Conservation (phyloP, 2,329 filamentous ascomycete genomes). For the Fusarium concolor region DNA sequence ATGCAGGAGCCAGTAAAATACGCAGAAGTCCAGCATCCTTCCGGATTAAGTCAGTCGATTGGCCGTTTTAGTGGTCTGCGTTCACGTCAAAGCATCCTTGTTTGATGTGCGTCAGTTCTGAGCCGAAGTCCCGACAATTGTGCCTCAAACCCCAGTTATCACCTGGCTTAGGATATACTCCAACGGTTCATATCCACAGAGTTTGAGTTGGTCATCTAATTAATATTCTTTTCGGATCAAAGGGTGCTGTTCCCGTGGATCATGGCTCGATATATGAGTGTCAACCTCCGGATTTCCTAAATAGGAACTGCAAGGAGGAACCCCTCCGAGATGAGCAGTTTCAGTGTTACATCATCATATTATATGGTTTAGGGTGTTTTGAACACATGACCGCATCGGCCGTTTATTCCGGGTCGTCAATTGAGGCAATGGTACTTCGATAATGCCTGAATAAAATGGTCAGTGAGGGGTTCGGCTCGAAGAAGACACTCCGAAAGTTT, state of each 20-base stretch:
- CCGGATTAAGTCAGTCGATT: neutral
- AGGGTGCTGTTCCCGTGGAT: constrained; percentile 12
- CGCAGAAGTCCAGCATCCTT: neutral
- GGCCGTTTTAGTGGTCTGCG: neutral
- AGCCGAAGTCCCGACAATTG: neutral
- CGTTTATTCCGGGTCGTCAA: neutral
- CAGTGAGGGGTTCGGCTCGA: constrained; percentile 5
- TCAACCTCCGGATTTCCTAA: constrained; percentile 24
- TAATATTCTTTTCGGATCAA: constrained; percentile 5
- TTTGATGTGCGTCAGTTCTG: neutral
- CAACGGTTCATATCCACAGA: neutral
- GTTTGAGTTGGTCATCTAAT: neutral
- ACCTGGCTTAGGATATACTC: neutral
- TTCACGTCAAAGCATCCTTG: neutral
- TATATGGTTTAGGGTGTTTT: neutral
- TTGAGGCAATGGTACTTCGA: constrained; percentile 1
- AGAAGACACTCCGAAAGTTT: constrained; percentile 21
- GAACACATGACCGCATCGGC: constrained; percentile 10
- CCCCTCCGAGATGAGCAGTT: constrained; percentile 33
- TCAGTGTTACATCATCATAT: constrained; percentile 18
- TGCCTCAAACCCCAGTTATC: neutral
- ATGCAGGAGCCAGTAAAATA: neutral
- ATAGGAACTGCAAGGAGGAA: constrained; percentile 27
- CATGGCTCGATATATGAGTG: constrained; percentile 7
- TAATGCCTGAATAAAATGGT: neutral